Evolutionary conservation across 129 eudicot genomes (phyloP).

Genomic region (Dittrichia graveolens): DNA sequence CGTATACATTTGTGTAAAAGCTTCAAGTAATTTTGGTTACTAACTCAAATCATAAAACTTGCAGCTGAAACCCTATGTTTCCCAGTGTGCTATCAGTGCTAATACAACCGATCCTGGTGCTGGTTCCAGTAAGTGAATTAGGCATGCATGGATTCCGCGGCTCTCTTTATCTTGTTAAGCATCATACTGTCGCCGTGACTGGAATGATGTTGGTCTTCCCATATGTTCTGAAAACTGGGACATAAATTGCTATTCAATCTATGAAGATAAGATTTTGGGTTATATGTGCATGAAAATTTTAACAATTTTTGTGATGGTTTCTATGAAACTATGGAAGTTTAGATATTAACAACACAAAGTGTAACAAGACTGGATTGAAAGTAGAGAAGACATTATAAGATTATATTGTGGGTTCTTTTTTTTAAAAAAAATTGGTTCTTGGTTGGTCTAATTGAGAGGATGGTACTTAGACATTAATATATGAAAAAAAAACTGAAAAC

Average conservation of each 20-base stretch:
- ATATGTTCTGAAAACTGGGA: background rate
- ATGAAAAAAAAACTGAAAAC: no score
- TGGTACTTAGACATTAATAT: no score
- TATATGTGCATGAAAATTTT: no score
- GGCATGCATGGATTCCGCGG: background rate
- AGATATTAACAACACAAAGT: no score
- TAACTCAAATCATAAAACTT: background rate
- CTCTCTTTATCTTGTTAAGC: background rate
- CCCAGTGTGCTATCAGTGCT: slow-evolving; percentile 32
- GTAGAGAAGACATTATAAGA: no score
- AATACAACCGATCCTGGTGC: slow-evolving; percentile 26
- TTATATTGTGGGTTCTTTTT: no score
- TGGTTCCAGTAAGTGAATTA: slow-evolving; percentile 27
- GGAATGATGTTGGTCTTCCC: background rate
- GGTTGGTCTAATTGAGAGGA: no score
- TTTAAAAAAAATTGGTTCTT: no score
- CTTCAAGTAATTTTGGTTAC: slow-evolving; percentile 3
- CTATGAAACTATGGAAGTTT: no score
- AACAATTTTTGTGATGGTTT: no score
- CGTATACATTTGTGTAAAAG: background rate
- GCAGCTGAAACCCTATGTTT: slow-evolving; percentile 44
- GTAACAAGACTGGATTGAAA: no score
- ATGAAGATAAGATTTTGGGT: slow-evolving; percentile 1
- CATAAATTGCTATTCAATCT: background rate
- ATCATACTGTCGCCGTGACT: background rate